These are phyloP conservation scores for Polytrichum commune DNA, from an alignment of 225 moss, liverwort and hornwort species.

Conservation along the genomic window DNA sequence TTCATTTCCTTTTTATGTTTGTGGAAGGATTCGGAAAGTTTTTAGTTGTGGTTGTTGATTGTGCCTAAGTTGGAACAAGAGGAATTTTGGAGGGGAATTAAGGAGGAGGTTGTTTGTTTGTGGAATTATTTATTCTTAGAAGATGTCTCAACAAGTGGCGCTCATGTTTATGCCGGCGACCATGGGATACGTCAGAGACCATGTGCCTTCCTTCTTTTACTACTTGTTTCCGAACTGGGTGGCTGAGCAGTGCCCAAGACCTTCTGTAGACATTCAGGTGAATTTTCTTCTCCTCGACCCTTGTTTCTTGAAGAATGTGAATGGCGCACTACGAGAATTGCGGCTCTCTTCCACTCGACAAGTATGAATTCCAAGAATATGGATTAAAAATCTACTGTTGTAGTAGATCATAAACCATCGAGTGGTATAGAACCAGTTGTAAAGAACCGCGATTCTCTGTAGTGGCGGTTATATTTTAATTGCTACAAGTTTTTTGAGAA, in stretches of 20 bases:
- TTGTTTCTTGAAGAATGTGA: background rate
- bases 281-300: too few relatives aligned
- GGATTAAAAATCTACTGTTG: background rate
- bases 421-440: background rate
- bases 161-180: conserved; percentile 22
- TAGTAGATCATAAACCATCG: background rate
- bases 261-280: conserved; percentile 37
- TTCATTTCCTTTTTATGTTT: too few relatives aligned
- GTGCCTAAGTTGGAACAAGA: too few relatives aligned
- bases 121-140: background rate
- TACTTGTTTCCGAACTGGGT: conserved; percentile 26
- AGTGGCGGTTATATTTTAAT: too few relatives aligned
- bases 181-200: conserved; percentile 3
- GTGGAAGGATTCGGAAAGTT: too few relatives aligned
- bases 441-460: background rate
- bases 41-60: too few relatives aligned
- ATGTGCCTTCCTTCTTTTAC: conserved; percentile 6
- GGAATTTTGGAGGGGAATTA: too few relatives aligned
- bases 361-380: background rate
- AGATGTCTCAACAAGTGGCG: conserved; percentile 23
- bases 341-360: too few relatives aligned
- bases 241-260: conserved; percentile 32
- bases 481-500: too few relatives aligned
- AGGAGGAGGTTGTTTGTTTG: background rate
- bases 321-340: background rate